Conservation (phyloP, 2,329 filamentous ascomycete species). For the Aspergillus amoenus region DNA sequence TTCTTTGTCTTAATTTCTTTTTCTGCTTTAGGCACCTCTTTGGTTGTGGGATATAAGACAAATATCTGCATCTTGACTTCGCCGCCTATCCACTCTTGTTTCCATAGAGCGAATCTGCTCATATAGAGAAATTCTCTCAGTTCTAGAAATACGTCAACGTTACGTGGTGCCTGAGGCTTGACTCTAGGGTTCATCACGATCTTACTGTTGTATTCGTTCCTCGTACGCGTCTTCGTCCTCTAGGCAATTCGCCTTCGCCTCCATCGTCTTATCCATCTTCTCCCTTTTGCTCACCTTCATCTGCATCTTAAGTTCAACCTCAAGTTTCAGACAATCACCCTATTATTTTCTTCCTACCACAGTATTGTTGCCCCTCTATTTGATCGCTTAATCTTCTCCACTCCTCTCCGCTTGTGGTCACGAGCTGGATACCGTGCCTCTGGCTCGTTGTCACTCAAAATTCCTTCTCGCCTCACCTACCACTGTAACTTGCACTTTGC, state of each 20-base stretch:
- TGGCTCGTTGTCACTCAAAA: background rate
- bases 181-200: background rate
- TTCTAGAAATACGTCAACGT: background rate
- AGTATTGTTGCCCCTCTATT: background rate
- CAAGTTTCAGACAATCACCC: background rate
- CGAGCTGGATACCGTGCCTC: too few relatives aligned
- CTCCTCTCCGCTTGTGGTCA: background rate
- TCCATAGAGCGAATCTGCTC: background rate
- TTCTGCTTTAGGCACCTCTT: too few relatives aligned
- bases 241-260: background rate
- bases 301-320: background rate
- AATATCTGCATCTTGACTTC: background rate
- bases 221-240: background rate
- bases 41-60: background rate
- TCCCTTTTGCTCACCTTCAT: background rate
- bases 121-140: background rate
- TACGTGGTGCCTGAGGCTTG: background rate
- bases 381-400: background rate
- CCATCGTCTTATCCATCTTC: background rate
- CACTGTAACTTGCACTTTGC: background rate
- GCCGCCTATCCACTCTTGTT: background rate
- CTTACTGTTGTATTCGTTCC: background rate
- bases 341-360: background rate
- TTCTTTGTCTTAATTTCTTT: too few relatives aligned
- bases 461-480: slow-evolving; percentile 12